phyloP scores from a whole-genome alignment of 148 eudicot species.

The Camellia granthamiana region DNA sequence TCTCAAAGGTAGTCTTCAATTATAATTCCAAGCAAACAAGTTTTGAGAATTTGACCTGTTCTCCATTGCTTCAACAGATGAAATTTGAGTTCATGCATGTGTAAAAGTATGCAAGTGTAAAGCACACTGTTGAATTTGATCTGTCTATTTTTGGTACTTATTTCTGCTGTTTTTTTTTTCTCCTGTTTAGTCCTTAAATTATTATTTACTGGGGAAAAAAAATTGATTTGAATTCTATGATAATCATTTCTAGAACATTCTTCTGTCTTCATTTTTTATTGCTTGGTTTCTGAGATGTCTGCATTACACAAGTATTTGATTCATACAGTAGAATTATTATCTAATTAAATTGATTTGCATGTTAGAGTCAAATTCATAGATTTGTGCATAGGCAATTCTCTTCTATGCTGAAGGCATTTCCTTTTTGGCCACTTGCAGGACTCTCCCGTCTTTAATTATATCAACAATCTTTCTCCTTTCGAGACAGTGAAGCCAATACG shows the following conservation, averaged over 20 bases:
- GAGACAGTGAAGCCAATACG: slow-evolving; percentile 53
- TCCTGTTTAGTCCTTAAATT: neutral
- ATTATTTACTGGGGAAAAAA: neutral
- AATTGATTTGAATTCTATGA: too few species aligned
- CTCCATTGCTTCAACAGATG: neutral
- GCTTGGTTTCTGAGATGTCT: slow-evolving; percentile 4
- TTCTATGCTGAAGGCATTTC: neutral
- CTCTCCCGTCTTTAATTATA: slow-evolving; percentile 78
- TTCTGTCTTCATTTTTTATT: neutral
- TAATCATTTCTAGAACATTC: neutral
- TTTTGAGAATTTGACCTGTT: neutral
- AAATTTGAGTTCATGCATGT: neutral
- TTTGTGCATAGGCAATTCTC: neutral
- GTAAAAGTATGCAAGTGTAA: neutral
- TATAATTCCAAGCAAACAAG: neutral
- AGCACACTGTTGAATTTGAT: neutral
- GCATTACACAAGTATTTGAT: neutral
- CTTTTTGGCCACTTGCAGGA: slow-evolving; percentile 49
- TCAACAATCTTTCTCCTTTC: slow-evolving; percentile 86
- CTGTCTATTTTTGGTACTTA: neutral
- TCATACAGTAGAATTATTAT: neutral
- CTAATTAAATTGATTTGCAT: neutral
- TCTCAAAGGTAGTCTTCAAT: neutral
- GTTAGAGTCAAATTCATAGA: neutral
- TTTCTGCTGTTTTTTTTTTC: neutral